A percentile compares a stretch with the other conserved stretches of the same genome.
These are phyloP conservation scores for Adansonia gregorii DNA, from an alignment of 441 rosid species.

Conservation along the genomic window DNA sequence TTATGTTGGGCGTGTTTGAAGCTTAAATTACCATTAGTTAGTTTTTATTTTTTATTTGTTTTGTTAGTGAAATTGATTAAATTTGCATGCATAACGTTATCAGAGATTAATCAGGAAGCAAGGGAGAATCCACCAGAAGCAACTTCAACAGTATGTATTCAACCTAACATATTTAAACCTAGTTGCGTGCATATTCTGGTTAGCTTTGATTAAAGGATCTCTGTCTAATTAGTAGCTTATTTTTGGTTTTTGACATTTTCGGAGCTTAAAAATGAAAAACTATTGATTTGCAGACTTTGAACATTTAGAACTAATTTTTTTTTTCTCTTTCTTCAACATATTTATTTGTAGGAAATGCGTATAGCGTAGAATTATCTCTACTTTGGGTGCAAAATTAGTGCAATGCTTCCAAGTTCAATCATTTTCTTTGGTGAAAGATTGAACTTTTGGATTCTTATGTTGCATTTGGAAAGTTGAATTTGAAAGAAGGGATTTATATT, in stretches of 20 bases:
- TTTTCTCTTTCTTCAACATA: neutral
- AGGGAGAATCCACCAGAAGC: slow-evolving; percentile 33
- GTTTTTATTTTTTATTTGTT: neutral
- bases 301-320: neutral
- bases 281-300: neutral
- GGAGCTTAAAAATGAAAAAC: neutral
- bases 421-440: neutral
- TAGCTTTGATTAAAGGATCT: neutral
- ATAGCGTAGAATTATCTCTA: neutral
- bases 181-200: neutral
- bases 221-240: neutral
- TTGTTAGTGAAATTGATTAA: neutral
- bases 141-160: slow-evolving; percentile 44
- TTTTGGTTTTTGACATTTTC: neutral
- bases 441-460: neutral
- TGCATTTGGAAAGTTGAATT: neutral
- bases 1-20: neutral
- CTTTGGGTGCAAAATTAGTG: neutral
- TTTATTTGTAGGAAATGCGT: neutral
- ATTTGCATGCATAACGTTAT: neutral
- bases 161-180: neutral
- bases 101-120: slow-evolving; percentile 40
- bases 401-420: neutral
- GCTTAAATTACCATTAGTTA: neutral
- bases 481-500: neutral